Base-by-base conservation (phyloP, 805 yeast genomes). In the Schizosaccharomyces osmophilus region DNA sequence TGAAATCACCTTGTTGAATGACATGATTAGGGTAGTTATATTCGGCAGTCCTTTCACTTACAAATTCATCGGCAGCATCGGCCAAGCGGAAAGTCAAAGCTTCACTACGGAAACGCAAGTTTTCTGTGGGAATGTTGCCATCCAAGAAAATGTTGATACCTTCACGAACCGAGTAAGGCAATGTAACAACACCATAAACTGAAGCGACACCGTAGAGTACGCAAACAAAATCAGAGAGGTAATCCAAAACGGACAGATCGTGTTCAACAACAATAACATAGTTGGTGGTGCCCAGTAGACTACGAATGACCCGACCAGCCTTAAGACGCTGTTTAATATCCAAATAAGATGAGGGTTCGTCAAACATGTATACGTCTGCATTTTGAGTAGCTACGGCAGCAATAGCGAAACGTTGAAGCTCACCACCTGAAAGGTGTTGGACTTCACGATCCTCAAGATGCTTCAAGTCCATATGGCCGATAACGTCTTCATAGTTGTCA, bases 241-340 rank as follows among this genome's bases (percentile, higher is more conserved):
- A 93, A 77, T 93, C 99, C 74, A 93, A 78, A 32, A 93, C 98
- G 3, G 97, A 89, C 75, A 93, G 79, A 80, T 93, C 99, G 78
- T 93, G 99, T 79, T 93, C 99, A 64, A 93, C 99, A 72, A 90
- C 89, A 69, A 93, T 93, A 66, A 93, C 93, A 70, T 90, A 93
- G 62, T 71, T 68, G 36, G 79, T 78, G 59, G 90, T 80, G 63
- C 74, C 78, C 69, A 93, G 77, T 66, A 93, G 76, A 22, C 93
- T 82, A 75, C 99, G 84, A 68, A 93, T 93, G 70, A 87, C 84
- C 73, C 82, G 82, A 63, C 98, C 99, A 62, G 99, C 98, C 69
- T 93, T 85, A 74, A 93, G 81, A 82, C 98, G 90, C 76, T 93
- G 98, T 75, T 93, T 93, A 66, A 93, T 97, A 79, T 93, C 98